Base-by-base conservation (phyloP, 495 filamentous ascomycete species). In the Aspergillus cristatus region DNA sequence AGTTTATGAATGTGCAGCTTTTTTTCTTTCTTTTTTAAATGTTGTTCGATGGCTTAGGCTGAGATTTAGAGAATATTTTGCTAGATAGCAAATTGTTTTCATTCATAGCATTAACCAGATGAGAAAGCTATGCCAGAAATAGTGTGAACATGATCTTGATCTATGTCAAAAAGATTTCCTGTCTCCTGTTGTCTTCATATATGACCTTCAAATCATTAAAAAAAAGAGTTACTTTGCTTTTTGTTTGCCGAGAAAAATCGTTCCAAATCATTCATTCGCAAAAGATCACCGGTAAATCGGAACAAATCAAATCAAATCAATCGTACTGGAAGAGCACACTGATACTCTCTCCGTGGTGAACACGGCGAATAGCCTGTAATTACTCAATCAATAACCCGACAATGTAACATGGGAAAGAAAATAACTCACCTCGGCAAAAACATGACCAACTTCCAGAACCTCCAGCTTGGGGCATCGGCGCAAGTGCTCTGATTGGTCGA, bases 291-390 rank as follows among this genome's bases (percentile, higher is more conserved):
- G 4, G 4, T 4, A 24, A 24, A 24, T 8, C 20, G 20, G 20
- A 24, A 24, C 8, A 24, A 24, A 24, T 24, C 20, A 8, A 24
- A 24, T 6, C 37, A 31, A 32, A 42, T 68, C 60, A 75, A 39
- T 93, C 85, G 50, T 91, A 86, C 65, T 91, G 86, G 63, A 98
- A 96, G 37, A 98, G 75, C 37, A 91, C 86, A 58, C 88, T 95
- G 63, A 98, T 95, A 50, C 87, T 94, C 67, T 98, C 91, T 40
- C 91, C 91, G 64, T 97, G 89, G 61, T 97, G 91, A 35, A 98
- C 93, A 31, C 91, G 76, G 35, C 91, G 82, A 55, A 98, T 95
- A 13, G 91, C 91, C 79, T 83, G 40, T n/a, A 43, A 14, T 31
- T 32, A 18, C 28, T 49, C 47, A 40, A 48, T 47, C 5, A n/a